These are phyloP conservation scores for Eimeria maxima DNA, from an alignment of 169 alveolate species.

Conservation along the genomic window DNA sequence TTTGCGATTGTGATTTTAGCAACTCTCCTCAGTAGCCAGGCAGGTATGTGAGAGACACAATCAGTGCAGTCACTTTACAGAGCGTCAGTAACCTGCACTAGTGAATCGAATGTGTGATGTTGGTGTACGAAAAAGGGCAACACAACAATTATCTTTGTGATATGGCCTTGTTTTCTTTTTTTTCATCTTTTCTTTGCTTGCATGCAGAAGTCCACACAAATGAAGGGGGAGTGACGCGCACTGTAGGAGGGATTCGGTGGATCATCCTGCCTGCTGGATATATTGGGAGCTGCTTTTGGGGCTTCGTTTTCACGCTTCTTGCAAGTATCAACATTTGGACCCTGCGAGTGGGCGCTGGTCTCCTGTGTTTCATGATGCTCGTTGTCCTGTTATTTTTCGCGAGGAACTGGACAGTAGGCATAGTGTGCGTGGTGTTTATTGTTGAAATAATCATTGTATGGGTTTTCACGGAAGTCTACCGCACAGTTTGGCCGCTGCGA, in stretches of 20 bases:
- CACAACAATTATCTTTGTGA: not conserved
- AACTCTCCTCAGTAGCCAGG: not conserved
- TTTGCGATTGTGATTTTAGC: not conserved
- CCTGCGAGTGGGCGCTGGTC: constrained; percentile 83
- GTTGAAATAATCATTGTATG: constrained; percentile 81
- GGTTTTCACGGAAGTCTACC: constrained; percentile 84
- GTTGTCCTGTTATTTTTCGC: constrained; percentile 86
- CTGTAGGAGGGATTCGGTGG: constrained; percentile 86
- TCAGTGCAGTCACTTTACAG: not conserved
- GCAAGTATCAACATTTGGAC: constrained; percentile 87
- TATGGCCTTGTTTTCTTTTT: not conserved
- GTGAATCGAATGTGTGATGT: not conserved
- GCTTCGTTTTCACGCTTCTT: constrained; percentile 86
- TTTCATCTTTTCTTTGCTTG: not conserved
- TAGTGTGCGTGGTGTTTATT: constrained; percentile 85
- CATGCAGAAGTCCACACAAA: constrained; percentile 87
- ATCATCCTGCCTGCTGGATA: constrained; percentile 89
- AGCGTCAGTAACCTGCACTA: not conserved
- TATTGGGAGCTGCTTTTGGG: constrained; percentile 88
- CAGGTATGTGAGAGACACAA: not conserved
- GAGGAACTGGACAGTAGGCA: constrained; percentile 84
- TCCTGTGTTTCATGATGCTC: constrained; percentile 86
- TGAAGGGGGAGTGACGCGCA: constrained; percentile 88
- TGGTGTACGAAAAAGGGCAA: not conserved
- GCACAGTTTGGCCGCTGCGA: constrained; percentile 86